Conservation (phyloP, 192 early-diverging fungal genomes). For the Backusella parvicylindrica region DNA sequence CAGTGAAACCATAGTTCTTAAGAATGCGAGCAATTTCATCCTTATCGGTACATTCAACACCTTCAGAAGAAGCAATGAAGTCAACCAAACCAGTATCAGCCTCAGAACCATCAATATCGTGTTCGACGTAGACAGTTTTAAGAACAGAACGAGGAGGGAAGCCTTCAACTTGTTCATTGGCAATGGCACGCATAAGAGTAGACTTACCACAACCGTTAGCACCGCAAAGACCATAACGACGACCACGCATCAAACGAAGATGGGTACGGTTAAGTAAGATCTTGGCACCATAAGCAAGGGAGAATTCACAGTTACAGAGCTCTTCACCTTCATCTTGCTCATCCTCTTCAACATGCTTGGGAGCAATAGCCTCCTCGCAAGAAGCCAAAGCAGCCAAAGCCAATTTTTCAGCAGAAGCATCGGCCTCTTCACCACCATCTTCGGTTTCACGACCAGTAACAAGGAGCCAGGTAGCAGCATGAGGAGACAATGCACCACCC, state of each 20-base stretch:
- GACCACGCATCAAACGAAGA: conserved; percentile 66
- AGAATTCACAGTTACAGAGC: conserved; percentile 77
- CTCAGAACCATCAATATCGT: conserved; percentile 72
- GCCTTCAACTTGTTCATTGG: conserved; percentile 76
- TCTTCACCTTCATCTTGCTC: conserved; percentile 56
- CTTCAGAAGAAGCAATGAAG: conserved; percentile 58
- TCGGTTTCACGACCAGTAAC: conserved; percentile 25
- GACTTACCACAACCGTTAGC: conserved; percentile 78
- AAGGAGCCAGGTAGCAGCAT: conserved; percentile 49
- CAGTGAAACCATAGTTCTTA: conserved; percentile 65
- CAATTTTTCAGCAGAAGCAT: conserved; percentile 51
- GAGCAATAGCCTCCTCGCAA: conserved; percentile 46
- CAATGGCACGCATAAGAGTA: conserved; percentile 85
- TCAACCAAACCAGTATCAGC: conserved; percentile 66
- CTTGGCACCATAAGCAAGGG: conserved; percentile 82
- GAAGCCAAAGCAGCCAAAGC: conserved; percentile 43
- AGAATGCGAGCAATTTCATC: conserved; percentile 47
- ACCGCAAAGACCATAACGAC: conserved; percentile 80
- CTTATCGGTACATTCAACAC: conserved; percentile 52
- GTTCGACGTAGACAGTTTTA: conserved; percentile 78
- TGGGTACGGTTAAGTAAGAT: conserved; percentile 70
- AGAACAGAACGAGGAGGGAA: conserved; percentile 74
- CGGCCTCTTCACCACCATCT: conserved; percentile 26
- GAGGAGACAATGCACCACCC: conserved; percentile 55
- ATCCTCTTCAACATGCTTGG: conserved; percentile 26